phyloP scores from a whole-genome alignment of 106 monocot genomes.

The Dioscorea dumetorum region DNA sequence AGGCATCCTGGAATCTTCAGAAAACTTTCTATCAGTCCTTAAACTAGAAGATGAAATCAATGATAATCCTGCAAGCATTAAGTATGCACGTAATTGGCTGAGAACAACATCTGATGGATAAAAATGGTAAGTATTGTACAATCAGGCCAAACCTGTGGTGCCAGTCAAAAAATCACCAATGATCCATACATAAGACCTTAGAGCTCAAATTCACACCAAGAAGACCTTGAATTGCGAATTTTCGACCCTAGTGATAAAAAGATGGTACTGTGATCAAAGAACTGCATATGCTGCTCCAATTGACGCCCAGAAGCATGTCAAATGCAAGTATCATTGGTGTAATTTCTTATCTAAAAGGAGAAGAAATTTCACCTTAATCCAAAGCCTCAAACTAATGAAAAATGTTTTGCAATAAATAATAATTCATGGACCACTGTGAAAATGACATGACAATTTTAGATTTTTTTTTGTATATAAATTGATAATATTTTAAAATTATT shows the following conservation, averaged over 20 bases:
- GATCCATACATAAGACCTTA: slow-evolving; percentile 32
- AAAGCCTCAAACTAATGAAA: slow-evolving; percentile 70
- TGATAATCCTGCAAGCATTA: slow-evolving; percentile 61
- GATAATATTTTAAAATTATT: too few species aligned
- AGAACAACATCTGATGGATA: not conserved
- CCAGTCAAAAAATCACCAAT: slow-evolving; percentile 71
- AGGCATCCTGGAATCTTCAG: slow-evolving; percentile 58
- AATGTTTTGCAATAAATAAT: too few species aligned
- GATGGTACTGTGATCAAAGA: too few species aligned
- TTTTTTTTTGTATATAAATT: too few species aligned
- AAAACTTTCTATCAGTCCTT: slow-evolving; percentile 56
- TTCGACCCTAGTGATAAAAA: slow-evolving; percentile 45
- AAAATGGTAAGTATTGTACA: too few species aligned
- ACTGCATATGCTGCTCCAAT: not conserved
- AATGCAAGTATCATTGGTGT: not conserved
- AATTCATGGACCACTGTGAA: too few species aligned
- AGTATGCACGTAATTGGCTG: not conserved
- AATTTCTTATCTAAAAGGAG: too few species aligned
- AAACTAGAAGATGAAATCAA: slow-evolving; percentile 73
- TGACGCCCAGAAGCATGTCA: not conserved
- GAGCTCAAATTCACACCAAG: slow-evolving; percentile 31
- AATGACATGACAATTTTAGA: too few species aligned
- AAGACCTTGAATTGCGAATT: slow-evolving; percentile 70
- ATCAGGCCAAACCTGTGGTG: slow-evolving; percentile 46
- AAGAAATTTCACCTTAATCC: slow-evolving; percentile 79